Base-by-base conservation (phyloP, 2,329 filamentous ascomycete species). In the Cladosporium oxysporum region DNA sequence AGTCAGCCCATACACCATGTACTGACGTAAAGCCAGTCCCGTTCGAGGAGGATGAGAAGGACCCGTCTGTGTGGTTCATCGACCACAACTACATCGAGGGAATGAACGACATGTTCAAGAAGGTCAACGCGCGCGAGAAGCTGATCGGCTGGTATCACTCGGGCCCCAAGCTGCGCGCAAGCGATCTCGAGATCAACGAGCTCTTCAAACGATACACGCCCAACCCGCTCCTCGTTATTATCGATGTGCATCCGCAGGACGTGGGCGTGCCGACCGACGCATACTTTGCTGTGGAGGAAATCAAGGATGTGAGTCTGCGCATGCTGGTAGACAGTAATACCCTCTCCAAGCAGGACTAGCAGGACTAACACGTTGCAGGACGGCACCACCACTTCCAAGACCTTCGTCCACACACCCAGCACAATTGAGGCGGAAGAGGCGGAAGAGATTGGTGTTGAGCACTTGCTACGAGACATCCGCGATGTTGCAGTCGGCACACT, bases 101-200 rank as follows among this genome's bases (percentile, higher is more conserved):
- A 73, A 99, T 99, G 95, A 96, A 95, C 83, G 95, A 98, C 81
- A 99, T 99, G 95, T 99, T 99, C 87, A 99, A 99, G 85, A 98
- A 98, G 83, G 93, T 99, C 85, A 99, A 99, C 83, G 95, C 95
- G 68, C 86, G 92, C 70, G 95, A 99, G 84, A 98, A 98, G 88
- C 87, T 99, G 79, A 96, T 99, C 85, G 95, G 95, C 76, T 99
- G 95, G 95, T 99, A 99, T 81, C 95, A 99, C 82, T 96, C 95
- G 23, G 95, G 95, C 50, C 95, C 95, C 47, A 99, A 98, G 85
- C 85, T 99, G 76, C 89, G 95, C 77, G 94, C 93, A 65, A 97
- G 95, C 55, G 95, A 99, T 84, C 83, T 99, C 72, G 92, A 98
- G 83, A 97, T 99, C 89, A 99, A 99, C 82, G 95, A 99, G 83